These are phyloP conservation scores for Daldinia sp. DNA, from an alignment of 2,329 filamentous ascomycete genomes.

Conservation along the genomic window DNA sequence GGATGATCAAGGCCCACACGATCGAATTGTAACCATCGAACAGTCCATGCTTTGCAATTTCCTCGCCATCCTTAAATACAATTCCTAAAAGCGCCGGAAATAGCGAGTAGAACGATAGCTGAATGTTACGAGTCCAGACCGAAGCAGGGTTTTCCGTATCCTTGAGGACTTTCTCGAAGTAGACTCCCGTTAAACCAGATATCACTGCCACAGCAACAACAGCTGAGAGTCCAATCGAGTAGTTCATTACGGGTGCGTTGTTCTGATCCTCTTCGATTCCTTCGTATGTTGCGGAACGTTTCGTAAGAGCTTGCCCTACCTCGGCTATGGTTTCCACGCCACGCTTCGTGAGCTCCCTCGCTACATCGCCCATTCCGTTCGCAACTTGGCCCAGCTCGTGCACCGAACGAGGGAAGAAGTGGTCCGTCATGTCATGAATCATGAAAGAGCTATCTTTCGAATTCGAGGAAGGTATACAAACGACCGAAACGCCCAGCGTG, in stretches of 20 bases:
- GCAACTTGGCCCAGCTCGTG: constrained; percentile 76
- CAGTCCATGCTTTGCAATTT: constrained; percentile 85
- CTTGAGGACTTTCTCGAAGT: constrained; percentile 91
- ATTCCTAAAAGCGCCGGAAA: constrained; percentile 90
- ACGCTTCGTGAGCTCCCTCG: constrained; percentile 60
- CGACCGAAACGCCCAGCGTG: constrained; percentile 82
- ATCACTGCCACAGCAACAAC: constrained; percentile 80
- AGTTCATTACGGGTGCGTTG: constrained; percentile 69
- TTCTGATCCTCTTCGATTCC: constrained; percentile 77
- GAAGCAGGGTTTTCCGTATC: constrained; percentile 79
- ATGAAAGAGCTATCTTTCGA: constrained; percentile 65
- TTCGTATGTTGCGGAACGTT: constrained; percentile 87
- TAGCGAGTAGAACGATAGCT: constrained; percentile 92
- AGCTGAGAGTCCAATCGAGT: constrained; percentile 78
- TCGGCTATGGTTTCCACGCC: constrained; percentile 51
- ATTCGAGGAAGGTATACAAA: constrained; percentile 75
- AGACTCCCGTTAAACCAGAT: constrained; percentile 85
- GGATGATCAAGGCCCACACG: constrained; percentile 84
- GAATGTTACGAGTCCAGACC: constrained; percentile 93
- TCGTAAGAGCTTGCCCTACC: constrained; percentile 56
- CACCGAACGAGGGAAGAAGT: constrained; percentile 80
- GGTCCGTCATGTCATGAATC: constrained; percentile 69
- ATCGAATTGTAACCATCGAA: constrained; percentile 94
- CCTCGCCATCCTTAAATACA: constrained; percentile 83
- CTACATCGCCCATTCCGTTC: constrained; percentile 59